phyloP scores from a whole-genome alignment of 306 rosid genomes.

The Lablab purpureus region DNA sequence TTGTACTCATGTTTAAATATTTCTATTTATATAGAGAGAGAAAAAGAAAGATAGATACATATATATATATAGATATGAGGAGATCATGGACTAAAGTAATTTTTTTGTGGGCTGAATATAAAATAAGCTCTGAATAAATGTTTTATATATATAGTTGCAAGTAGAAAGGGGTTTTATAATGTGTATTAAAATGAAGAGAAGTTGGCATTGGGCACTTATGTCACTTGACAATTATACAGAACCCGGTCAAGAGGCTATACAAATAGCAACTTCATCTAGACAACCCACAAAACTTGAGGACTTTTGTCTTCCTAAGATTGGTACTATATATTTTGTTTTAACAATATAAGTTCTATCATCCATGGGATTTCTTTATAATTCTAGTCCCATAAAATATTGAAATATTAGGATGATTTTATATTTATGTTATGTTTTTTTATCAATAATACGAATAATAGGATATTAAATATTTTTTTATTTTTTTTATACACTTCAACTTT shows the following conservation, averaged over 20 bases:
- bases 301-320: slow-evolving; percentile 39
- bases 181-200: neutral
- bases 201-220: slow-evolving; percentile 2
- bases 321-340: neutral
- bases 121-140: neutral
- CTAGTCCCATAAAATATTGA: slow-evolving; percentile 41
- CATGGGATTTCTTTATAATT: slow-evolving; percentile 35
- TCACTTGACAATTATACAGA: slow-evolving; percentile 2
- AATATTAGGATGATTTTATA: slow-evolving; percentile 35
- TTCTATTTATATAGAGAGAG: too few relatives aligned
- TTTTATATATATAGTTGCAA: too few relatives aligned
- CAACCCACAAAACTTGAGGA: slow-evolving; percentile 25
- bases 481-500: too few relatives aligned
- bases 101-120: neutral
- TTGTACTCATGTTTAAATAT: neutral
- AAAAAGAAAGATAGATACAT: neutral
- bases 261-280: slow-evolving; percentile 23
- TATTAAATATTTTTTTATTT: too few relatives aligned
- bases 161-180: neutral
- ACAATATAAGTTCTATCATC: slow-evolving; percentile 7
- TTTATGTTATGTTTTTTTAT: neutral
- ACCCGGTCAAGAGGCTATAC: neutral
- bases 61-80: neutral
- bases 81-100: neutral
- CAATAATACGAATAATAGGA: too few relatives aligned